Conservation (phyloP, 1,284 basidiomycete genomes). For the Ganoderma sinense region DNA sequence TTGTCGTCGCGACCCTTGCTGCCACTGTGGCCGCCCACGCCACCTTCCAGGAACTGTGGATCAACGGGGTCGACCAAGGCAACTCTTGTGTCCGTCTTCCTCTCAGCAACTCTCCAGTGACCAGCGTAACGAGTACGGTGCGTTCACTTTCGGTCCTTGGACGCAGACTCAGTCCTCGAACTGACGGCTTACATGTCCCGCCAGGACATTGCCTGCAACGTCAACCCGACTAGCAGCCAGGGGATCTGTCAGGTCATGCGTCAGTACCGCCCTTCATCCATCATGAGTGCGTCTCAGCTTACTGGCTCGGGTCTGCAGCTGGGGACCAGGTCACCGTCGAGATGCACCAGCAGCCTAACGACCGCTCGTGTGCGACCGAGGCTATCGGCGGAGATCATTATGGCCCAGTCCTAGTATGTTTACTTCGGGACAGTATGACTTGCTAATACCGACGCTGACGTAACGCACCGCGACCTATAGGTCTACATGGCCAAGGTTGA, state of each 20-base stretch:
- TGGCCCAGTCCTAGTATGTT: slow-evolving; percentile 49
- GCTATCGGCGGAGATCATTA: slow-evolving; percentile 58
- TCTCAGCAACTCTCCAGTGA: slow-evolving; percentile 55
- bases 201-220: slow-evolving; percentile 59
- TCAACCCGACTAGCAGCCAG: slow-evolving; percentile 39
- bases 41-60: slow-evolving; percentile 62
- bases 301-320: slow-evolving; percentile 37
- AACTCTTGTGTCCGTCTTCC: slow-evolving; percentile 54
- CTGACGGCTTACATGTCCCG: neutral
- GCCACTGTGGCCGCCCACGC: slow-evolving; percentile 54
- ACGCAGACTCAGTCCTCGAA: neutral
- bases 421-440: neutral
- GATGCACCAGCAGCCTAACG: slow-evolving; percentile 60
- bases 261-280: slow-evolving; percentile 33
- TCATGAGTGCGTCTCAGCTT: neutral
- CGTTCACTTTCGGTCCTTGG: slow-evolving; percentile 21
- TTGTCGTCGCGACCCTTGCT: slow-evolving; percentile 44
- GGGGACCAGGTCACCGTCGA: slow-evolving; percentile 57
- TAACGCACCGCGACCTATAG: slow-evolving; percentile 24
- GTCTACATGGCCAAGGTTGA: slow-evolving; percentile 56
- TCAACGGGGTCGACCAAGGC: slow-evolving; percentile 58
- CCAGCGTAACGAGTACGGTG: slow-evolving; percentile 47
- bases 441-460: neutral
- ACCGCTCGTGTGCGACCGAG: slow-evolving; percentile 54
- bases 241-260: slow-evolving; percentile 52